A percentile compares a stretch with the other conserved stretches of the same genome.
These are phyloP conservation scores for Kwoniella dejecticola DNA, from an alignment of 768 basidiomycete species.

Conservation along the genomic window DNA sequence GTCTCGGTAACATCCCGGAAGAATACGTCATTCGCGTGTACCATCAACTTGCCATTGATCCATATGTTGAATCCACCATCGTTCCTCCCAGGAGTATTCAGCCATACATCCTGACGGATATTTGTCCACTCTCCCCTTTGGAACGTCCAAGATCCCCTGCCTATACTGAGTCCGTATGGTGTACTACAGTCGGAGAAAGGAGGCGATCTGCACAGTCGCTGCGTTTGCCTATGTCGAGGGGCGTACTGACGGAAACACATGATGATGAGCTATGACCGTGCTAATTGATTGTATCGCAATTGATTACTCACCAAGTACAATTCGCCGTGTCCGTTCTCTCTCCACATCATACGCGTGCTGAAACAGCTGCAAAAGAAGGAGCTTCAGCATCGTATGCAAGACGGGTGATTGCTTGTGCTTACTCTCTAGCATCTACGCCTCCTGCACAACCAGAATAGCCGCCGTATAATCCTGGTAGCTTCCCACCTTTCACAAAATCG, in stretches of 20 bases:
- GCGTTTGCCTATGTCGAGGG: slow-evolving; percentile 60
- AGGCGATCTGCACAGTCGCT: slow-evolving; percentile 62
- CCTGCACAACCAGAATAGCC: slow-evolving; percentile 41
- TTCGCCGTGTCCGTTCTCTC: slow-evolving; percentile 65
- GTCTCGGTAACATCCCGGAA: slow-evolving; percentile 10
- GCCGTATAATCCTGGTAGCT: slow-evolving; percentile 73
- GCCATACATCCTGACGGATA: slow-evolving; percentile 65
- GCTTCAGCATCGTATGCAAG: slow-evolving; percentile 1
- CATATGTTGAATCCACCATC: slow-evolving; percentile 68
- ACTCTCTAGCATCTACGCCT: slow-evolving; percentile 23
- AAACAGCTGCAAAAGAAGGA: slow-evolving; percentile 62
- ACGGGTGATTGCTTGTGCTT: neutral
- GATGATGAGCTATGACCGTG: neutral
- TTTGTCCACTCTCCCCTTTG: slow-evolving; percentile 68
- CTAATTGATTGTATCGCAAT: neutral
- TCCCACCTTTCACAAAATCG: slow-evolving; percentile 75
- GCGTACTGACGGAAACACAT: slow-evolving; percentile 63
- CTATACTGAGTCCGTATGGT: slow-evolving; percentile 72
- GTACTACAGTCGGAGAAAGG: slow-evolving; percentile 66
- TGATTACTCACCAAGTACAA: slow-evolving; percentile 60
- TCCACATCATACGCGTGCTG: slow-evolving; percentile 76
- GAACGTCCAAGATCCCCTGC: slow-evolving; percentile 69
- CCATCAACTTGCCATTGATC: slow-evolving; percentile 60
- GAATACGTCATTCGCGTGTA: slow-evolving; percentile 13
- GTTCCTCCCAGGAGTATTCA: slow-evolving; percentile 73